A percentile compares a stretch with the other conserved stretches of the same genome.
These are phyloP conservation scores for Candida yuanshanica DNA, from an alignment of 805 yeast genomes.

Conservation along the genomic window DNA sequence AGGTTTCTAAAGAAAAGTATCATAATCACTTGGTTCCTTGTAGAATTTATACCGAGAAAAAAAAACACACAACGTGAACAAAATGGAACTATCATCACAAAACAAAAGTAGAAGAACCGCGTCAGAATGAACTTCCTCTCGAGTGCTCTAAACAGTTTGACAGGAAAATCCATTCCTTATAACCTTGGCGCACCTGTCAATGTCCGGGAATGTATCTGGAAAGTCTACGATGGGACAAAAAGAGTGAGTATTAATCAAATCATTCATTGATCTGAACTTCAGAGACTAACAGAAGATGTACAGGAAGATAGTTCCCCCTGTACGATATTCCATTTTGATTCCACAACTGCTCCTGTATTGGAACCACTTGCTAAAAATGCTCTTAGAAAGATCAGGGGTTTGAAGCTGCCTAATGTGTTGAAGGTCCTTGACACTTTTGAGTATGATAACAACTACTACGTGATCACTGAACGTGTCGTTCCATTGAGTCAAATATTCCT, in stretches of 20 bases:
- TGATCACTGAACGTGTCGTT: conserved; percentile 61
- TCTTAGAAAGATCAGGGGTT: conserved; percentile 42
- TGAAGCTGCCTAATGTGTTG: conserved; percentile 68
- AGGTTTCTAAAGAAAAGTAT: conserved; percentile 36
- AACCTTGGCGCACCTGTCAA: conserved; percentile 40
- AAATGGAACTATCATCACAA: neutral
- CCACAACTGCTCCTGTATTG: conserved; percentile 32
- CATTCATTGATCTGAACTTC: neutral
- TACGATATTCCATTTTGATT: conserved; percentile 61
- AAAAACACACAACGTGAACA: neutral
- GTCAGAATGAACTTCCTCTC: conserved; percentile 60
- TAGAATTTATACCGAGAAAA: neutral
- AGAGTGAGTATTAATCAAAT: too few species aligned
- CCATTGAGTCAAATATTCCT: conserved; percentile 42
- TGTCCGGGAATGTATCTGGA: conserved; percentile 48
- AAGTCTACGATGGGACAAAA: conserved; percentile 50
- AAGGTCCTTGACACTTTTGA: conserved; percentile 59
- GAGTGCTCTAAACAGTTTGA: conserved; percentile 50
- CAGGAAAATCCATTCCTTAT: conserved; percentile 57
- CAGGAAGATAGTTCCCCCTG: conserved; percentile 47
- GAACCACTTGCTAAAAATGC: conserved; percentile 39
- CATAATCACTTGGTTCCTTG: too few species aligned
- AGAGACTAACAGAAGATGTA: conserved; percentile 25
- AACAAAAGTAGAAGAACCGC: neutral
- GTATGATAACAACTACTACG: conserved; percentile 47